Conservation (phyloP, 2,329 filamentous ascomycete genomes). For the Diaporthe ampelina region DNA sequence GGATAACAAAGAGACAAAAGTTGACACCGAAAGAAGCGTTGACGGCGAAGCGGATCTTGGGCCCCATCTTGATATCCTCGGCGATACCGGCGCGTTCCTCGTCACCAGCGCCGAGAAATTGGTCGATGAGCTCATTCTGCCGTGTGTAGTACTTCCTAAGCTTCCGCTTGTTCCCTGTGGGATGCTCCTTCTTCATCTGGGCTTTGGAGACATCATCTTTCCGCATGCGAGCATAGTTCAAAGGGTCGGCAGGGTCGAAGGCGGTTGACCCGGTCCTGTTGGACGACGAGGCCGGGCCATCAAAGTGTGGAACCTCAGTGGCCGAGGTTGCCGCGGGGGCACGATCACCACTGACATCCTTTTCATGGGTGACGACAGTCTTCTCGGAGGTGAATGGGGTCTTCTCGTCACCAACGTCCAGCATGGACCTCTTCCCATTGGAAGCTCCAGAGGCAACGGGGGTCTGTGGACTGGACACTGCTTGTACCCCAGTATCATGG, state of each 20-base stretch:
- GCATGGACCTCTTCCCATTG: slow-evolving; percentile 29
- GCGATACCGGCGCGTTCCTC: slow-evolving; percentile 66
- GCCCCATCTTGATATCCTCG: slow-evolving; percentile 64
- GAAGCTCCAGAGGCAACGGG: slow-evolving; percentile 2
- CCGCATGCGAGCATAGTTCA: slow-evolving; percentile 57
- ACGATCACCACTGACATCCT: slow-evolving; percentile 35
- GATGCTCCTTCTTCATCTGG: slow-evolving; percentile 64
- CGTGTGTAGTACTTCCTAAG: slow-evolving; percentile 62
- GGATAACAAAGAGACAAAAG: slow-evolving; percentile 69
- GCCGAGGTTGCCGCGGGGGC: neutral
- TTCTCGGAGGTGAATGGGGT: slow-evolving; percentile 14
- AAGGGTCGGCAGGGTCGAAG: slow-evolving; percentile 44
- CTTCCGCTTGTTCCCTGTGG: slow-evolving; percentile 57
- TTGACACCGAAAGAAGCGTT: slow-evolving; percentile 65
- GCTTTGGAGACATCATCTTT: slow-evolving; percentile 56
- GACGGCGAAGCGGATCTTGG: slow-evolving; percentile 67
- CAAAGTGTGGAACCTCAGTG: neutral
- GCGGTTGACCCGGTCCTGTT: slow-evolving; percentile 30
- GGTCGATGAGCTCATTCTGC: slow-evolving; percentile 64
- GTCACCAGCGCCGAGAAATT: slow-evolving; percentile 68
- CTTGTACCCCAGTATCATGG: slow-evolving; percentile 15
- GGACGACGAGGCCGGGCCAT: slow-evolving; percentile 14
- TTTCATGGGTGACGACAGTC: slow-evolving; percentile 33
- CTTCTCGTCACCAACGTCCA: slow-evolving; percentile 22
- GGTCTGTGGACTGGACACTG: slow-evolving; percentile 20